These are phyloP conservation scores for Aureobasidium sp. DNA, from an alignment of 2,329 filamentous ascomycete species.

Conservation along the genomic window DNA sequence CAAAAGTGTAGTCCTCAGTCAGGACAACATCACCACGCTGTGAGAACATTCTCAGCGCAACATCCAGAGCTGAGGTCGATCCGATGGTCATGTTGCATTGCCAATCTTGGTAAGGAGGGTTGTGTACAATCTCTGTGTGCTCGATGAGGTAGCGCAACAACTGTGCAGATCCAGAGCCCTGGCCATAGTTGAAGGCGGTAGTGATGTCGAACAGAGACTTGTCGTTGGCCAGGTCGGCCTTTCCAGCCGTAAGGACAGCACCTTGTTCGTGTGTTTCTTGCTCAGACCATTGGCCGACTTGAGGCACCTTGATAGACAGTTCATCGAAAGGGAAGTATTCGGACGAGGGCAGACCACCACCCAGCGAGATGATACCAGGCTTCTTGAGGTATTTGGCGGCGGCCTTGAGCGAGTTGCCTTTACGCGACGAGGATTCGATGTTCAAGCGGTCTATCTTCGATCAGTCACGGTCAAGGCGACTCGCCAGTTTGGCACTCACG, in stretches of 20 bases:
- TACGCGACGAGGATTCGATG: constrained; percentile 48
- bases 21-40: constrained; percentile 69
- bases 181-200: constrained; percentile 88
- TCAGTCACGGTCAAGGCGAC: not conserved
- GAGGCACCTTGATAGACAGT: constrained; percentile 66
- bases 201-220: constrained; percentile 66
- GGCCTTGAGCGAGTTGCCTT: constrained; percentile 62
- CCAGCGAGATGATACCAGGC: constrained; percentile 82
- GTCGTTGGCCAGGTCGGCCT: constrained; percentile 69
- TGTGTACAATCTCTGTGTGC: constrained; percentile 86
- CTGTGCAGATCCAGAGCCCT: constrained; percentile 78
- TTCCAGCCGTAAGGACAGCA: constrained; percentile 60
- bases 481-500: constrained; percentile 49
- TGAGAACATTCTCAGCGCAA: constrained; percentile 74
- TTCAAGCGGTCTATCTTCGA: constrained; percentile 34
- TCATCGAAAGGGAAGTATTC: constrained; percentile 90
- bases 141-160: constrained; percentile 87
- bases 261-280: constrained; percentile 56
- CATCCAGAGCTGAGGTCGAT: constrained; percentile 79
- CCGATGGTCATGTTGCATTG: constrained; percentile 74
- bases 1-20: constrained; percentile 88
- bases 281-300: constrained; percentile 63
- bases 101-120: constrained; percentile 89
- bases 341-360: constrained; percentile 81
- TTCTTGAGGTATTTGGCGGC: constrained; percentile 73